Evolutionary conservation across 1,284 basidiomycete genomes (phyloP).

Genomic region (Paramarasmius palmivorus): DNA sequence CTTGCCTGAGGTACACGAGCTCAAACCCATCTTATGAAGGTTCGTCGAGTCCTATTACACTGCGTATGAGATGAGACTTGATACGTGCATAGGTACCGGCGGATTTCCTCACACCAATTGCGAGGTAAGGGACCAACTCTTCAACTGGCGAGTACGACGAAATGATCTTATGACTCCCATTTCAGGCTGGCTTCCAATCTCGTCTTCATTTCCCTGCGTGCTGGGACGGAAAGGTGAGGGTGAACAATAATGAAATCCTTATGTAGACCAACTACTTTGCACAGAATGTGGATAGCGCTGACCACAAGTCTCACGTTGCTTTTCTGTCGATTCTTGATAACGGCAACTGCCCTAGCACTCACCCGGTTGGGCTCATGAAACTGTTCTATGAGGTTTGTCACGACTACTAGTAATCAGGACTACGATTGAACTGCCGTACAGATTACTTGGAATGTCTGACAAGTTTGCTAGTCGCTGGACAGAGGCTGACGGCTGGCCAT

Average conservation of each 20-base stretch:
- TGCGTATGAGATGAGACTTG: neutral
- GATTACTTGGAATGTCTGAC: slow-evolving; percentile 43
- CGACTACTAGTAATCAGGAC: neutral
- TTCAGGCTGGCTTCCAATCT: slow-evolving; percentile 30
- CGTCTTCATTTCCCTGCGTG: slow-evolving; percentile 47
- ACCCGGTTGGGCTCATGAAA: slow-evolving; percentile 46
- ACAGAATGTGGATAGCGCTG: slow-evolving; percentile 21
- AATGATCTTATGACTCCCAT: neutral
- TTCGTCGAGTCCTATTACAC: slow-evolving; percentile 4
- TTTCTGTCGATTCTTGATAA: slow-evolving; percentile 38
- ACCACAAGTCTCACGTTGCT: slow-evolving; percentile 36
- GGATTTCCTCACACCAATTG: slow-evolving; percentile 45
- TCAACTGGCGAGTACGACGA: neutral
- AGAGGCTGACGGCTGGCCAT: slow-evolving; percentile 39
- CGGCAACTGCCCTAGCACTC: slow-evolving; percentile 44
- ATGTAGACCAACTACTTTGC: neutral
- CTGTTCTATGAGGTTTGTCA: slow-evolving; percentile 44
- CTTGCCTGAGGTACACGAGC: slow-evolving; percentile 38
- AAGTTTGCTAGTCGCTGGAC: slow-evolving; percentile 36
- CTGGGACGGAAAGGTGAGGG: slow-evolving; percentile 44
- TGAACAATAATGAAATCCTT: too few relatives aligned
- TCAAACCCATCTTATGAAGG: slow-evolving; percentile 27
- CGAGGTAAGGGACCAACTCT: slow-evolving; percentile 26
- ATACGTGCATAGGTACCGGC: slow-evolving; percentile 3
- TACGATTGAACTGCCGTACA: slow-evolving; percentile 14